These are phyloP conservation scores for Lepidium aucheri DNA, from an alignment of 345 rosid genomes.

Conservation along the genomic window DNA sequence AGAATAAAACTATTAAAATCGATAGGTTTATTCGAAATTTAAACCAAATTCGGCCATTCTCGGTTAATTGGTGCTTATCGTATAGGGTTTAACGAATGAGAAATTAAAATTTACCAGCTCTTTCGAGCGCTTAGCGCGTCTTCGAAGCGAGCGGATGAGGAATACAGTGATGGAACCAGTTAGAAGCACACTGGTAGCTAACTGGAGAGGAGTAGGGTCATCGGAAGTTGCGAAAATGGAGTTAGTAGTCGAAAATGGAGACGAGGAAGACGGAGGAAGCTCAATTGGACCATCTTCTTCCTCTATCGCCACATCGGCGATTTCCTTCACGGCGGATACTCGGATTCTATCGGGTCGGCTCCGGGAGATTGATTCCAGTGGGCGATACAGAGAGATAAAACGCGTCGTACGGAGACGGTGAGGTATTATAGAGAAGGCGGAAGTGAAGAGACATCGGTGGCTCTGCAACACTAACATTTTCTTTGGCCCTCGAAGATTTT, in stretches of 20 bases:
- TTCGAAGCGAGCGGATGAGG: slow-evolving; percentile 80
- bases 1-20: background rate
- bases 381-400: slow-evolving; percentile 16
- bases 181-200: slow-evolving; percentile 78
- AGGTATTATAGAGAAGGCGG: slow-evolving; percentile 19
- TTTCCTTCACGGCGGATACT: slow-evolving; percentile 26
- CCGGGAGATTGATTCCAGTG: slow-evolving; percentile 10
- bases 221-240: slow-evolving; percentile 65
- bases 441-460: slow-evolving; percentile 27
- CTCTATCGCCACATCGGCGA: slow-evolving; percentile 13
- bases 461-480: slow-evolving; percentile 38
- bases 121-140: slow-evolving; percentile 74
- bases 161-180: slow-evolving; percentile 76
- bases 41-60: background rate
- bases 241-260: slow-evolving; percentile 30
- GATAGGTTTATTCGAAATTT: background rate
- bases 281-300: slow-evolving; percentile 61
- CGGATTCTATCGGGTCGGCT: slow-evolving; percentile 28
- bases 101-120: slow-evolving; percentile 40
- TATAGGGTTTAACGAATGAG: background rate
- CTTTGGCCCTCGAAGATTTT: slow-evolving; percentile 5
- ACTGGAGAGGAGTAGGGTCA: slow-evolving; percentile 66
- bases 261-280: slow-evolving; percentile 34
- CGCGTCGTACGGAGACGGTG: slow-evolving; percentile 13
- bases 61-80: background rate